Evolutionary conservation across 768 basidiomycete species (phyloP), one percentile per base, ranked within the genome.

Genomic region (Mycena alexandri): DNA sequence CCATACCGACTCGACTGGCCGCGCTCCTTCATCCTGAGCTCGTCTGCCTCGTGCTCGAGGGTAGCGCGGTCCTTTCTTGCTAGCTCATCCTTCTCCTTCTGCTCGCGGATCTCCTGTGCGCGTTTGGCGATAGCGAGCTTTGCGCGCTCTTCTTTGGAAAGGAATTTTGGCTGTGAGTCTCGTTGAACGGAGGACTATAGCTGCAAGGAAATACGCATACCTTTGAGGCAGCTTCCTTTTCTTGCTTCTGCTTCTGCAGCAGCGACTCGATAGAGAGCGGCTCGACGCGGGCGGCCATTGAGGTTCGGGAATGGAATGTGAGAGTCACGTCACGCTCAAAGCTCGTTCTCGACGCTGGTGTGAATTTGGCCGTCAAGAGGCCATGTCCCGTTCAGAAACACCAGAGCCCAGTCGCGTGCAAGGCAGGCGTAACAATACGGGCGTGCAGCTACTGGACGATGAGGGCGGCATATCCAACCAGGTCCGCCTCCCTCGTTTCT

Each of bases 121-220:
- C 97, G 90, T 73, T 94, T 93, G 17, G 91, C 90, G 67, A 98
- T 93, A 4, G 97, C 97, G 41, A 98, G 80, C 74, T 89, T 89
- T 19, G 94, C 94, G 54, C 97, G 89, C 74, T 98, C 93, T 71
- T 96, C 94, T 79, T 94, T 99, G 3, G 93, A 89, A 16, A 99
- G 84, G 82, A 99, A 99, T 79, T 90, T 97, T 41, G 97, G 97
- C 96, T 98, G 79, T 38, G 63, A 54, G 67, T 47, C 33, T 11
- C 63, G 68, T 29, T 68, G 54, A 69, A 68, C 54, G 67, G 13
- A 44, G 17, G 36, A 22, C 13, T 50, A 62, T 51, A 54, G 16
- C 36, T 2, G 52, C 19, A 34, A 36, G 25, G 43, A 12, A 57
- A 51, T 29, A 42, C n/a, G 76, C 78, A 34, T 63, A 94, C 96